phyloP scores from a whole-genome alignment of 1,284 basidiomycete genomes.

The Pulveroboletus sp. region DNA sequence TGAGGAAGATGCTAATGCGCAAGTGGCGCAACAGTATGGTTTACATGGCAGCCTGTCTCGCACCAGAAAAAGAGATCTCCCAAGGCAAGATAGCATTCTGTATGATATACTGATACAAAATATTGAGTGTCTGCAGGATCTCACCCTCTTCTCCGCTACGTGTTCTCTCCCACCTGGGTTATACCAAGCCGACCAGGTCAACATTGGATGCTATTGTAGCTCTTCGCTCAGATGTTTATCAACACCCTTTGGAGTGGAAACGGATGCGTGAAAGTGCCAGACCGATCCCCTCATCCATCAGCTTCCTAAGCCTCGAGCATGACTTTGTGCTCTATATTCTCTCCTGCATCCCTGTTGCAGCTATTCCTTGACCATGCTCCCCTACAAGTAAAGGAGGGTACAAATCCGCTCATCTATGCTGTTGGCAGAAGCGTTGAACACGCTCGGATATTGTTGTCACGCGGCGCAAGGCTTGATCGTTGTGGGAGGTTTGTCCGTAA shows the following conservation, averaged over 20 bases:
- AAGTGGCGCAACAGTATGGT: background rate
- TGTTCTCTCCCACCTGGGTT: background rate
- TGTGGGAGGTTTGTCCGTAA: too few species aligned
- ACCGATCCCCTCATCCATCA: too few species aligned
- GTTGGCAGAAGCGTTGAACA: background rate
- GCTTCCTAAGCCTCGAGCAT: constrained; percentile 1
- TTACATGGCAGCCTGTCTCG: background rate
- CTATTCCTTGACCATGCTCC: background rate
- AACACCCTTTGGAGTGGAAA: background rate
- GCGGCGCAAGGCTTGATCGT: background rate
- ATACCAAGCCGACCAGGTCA: background rate
- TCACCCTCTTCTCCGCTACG: too few species aligned
- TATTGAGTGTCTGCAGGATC: too few species aligned
- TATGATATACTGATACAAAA: too few species aligned
- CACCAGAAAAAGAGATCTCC: too few species aligned
- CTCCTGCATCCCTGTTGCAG: background rate
- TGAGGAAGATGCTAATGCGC: background rate
- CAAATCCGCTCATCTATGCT: constrained; percentile 19
- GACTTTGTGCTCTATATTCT: constrained; percentile 16
- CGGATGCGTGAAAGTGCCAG: background rate
- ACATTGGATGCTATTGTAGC: background rate
- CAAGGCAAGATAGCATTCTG: too few species aligned
- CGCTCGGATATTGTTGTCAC: constrained; percentile 4
- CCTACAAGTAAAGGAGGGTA: constrained; percentile 3
- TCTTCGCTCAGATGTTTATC: background rate